Base-by-base conservation (phyloP, 306 rosid species). In the Malus sieversii region DNA sequence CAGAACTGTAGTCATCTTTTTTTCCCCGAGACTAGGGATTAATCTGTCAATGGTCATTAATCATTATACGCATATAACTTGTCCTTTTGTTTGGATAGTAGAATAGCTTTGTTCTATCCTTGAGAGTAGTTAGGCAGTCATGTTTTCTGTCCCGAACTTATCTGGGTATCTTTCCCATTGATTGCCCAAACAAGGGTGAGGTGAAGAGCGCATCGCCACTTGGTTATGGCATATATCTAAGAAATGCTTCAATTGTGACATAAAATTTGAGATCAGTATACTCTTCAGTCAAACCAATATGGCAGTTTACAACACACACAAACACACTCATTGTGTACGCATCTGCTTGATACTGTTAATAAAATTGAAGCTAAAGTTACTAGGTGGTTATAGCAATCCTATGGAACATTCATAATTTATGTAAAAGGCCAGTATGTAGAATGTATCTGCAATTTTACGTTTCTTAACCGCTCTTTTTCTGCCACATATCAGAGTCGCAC, bases 401-500 rank as follows among this genome's bases (percentile, higher is more conserved):
- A 66, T 48, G 53, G 45, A 40, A 45, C 61, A 57, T 45, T 33
- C 69, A 5, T 67, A 53, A 58, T 27, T 25, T n/a, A 58, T 29
- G 10, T 66, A 60, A 13, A n/a, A 60, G 27, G 57, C 51, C 72
- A 46, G 20, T 68, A 63, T 60, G n/a, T 62, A 53, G 48, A 66
- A 40, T 35, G 70, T 71, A 57, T 38, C n/a, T 51, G 63, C 33
- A 77, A 22, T 76, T 61, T 75, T 35, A 64, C 60, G 63, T 62
- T 55, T 52, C 69, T 51, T 38, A 67, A 60, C 61, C 8, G 9
- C 67, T 27, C 20, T 79, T 77, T 69, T 48, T 78, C 78, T 77
- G 59, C 66, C 68, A 73, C 69, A 76, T 58, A 74, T 72, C 92
- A 96, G 99, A 82, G 86, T 83, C 87, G 94, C 80, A 96, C 99